Conservation (phyloP, 202 grass and related monocot species). For the Saccharum hybrid region DNA sequence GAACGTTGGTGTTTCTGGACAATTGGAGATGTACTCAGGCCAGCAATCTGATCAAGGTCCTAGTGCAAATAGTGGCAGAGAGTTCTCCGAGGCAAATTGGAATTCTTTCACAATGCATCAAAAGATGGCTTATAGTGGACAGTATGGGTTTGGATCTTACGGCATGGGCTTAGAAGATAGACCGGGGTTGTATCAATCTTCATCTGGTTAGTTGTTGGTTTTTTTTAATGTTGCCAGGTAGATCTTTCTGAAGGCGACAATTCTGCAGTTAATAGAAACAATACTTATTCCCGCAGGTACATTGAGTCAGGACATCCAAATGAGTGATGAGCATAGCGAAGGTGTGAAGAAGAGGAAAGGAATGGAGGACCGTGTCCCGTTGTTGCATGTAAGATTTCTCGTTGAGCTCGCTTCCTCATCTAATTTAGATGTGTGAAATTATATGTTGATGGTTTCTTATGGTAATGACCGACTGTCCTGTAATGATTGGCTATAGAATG, state of each 20-base stretch:
- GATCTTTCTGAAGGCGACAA: slow-evolving; percentile 2
- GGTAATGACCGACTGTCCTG: slow-evolving; percentile 21
- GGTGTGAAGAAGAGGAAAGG: slow-evolving; percentile 69
- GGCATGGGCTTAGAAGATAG: slow-evolving; percentile 55
- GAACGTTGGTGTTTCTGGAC: slow-evolving; percentile 32
- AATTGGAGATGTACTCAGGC: slow-evolving; percentile 54
- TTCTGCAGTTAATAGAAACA: slow-evolving; percentile 39
- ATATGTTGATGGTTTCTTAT: slow-evolving; percentile 29
- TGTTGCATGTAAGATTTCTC: slow-evolving; percentile 51
- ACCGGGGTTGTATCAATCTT: slow-evolving; percentile 50
- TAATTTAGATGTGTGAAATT: slow-evolving; percentile 1
- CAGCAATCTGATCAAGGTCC: slow-evolving; percentile 59
- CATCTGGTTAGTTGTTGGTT: slow-evolving; percentile 64
- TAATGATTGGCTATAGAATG: slow-evolving; percentile 47
- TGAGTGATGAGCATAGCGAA: slow-evolving; percentile 57
- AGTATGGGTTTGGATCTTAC: slow-evolving; percentile 58
- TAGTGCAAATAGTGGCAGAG: slow-evolving; percentile 47
- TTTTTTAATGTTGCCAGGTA: neutral
- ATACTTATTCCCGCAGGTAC: slow-evolving; percentile 25
- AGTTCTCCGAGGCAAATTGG: slow-evolving; percentile 60
- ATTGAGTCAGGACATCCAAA: slow-evolving; percentile 55
- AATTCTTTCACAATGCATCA: slow-evolving; percentile 59
- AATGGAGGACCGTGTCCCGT: slow-evolving; percentile 38
- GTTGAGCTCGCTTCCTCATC: neutral
- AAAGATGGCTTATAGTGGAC: slow-evolving; percentile 58